These are phyloP conservation scores for Geranomyces michiganensis DNA, from an alignment of 192 early-diverging fungal species.

Conservation along the genomic window DNA sequence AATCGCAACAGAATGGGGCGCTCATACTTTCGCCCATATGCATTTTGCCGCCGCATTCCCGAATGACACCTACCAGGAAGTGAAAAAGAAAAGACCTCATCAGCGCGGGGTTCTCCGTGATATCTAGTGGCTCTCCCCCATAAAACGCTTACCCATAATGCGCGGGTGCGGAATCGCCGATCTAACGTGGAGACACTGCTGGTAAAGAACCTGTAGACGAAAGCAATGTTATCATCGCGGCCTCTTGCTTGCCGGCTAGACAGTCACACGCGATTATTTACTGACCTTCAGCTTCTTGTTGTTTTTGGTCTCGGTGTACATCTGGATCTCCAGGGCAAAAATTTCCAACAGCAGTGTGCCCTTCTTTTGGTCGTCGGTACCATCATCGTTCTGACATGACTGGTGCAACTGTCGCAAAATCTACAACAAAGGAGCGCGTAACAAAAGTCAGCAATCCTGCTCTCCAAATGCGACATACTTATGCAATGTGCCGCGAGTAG, in stretches of 20 bases:
- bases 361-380: slow-evolving; percentile 84
- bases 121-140: background rate
- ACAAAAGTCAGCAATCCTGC: too few species aligned
- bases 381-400: slow-evolving; percentile 78
- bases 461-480: too few species aligned
- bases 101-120: background rate
- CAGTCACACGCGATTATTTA: too few species aligned
- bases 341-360: slow-evolving; percentile 94
- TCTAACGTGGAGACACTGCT: slow-evolving; percentile 84
- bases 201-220: slow-evolving; percentile 66
- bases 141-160: slow-evolving; percentile 74
- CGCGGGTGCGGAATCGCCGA: slow-evolving; percentile 95
- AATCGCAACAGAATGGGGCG: background rate
- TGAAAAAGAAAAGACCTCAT: background rate
- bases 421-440: slow-evolving; percentile 32
- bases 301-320: slow-evolving; percentile 89
- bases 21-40: slow-evolving; percentile 89
- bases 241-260: background rate
- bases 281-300: slow-evolving; percentile 82
- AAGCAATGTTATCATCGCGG: background rate
- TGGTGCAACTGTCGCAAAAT: slow-evolving; percentile 74
- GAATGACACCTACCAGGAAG: slow-evolving; percentile 68
- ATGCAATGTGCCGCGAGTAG: too few species aligned
- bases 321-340: slow-evolving; percentile 93
- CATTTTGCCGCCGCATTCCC: slow-evolving; percentile 98